Evolutionary conservation across 2,329 filamentous ascomycete species (phyloP).

Genomic region (Myriosclerotinia curreyana): DNA sequence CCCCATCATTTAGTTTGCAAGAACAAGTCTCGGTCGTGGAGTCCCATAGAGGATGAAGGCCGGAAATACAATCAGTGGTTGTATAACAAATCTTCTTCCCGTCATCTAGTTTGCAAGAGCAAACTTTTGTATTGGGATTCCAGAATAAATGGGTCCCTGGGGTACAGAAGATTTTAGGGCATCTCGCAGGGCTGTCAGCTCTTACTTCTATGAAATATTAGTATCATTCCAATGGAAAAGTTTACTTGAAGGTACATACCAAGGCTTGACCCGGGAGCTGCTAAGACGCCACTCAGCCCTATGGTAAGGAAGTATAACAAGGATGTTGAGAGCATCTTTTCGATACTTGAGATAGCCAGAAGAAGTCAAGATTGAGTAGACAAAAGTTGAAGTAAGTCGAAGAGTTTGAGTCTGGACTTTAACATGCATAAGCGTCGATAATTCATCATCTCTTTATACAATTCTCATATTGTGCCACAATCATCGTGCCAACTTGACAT

Average conservation of each 20-base stretch:
- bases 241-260: neutral
- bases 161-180: conserved; percentile 22
- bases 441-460: conserved; percentile 2
- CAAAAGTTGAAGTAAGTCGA: neutral
- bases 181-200: conserved; percentile 23
- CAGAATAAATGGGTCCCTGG: conserved; percentile 24
- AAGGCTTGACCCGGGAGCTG: conserved; percentile 3
- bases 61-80: conserved; percentile 17
- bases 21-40: conserved; percentile 20
- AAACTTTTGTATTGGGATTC: conserved; percentile 19
- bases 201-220: conserved; percentile 8
- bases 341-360: neutral
- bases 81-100: conserved; percentile 18
- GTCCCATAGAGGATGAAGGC: conserved; percentile 14
- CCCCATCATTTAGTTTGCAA: conserved; percentile 20
- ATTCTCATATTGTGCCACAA: neutral
- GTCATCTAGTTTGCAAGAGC: conserved; percentile 21
- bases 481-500: neutral
- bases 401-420: conserved; percentile 3
- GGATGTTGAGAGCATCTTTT: conserved; percentile 13
- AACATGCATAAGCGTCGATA: neutral
- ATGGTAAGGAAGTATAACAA: conserved; percentile 8
- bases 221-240: neutral
- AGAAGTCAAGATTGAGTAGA: neutral
- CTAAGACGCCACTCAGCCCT: conserved; percentile 18